These are phyloP conservation scores for Fusarium siculi DNA, from an alignment of 2,329 filamentous ascomycete species.

Conservation along the genomic window DNA sequence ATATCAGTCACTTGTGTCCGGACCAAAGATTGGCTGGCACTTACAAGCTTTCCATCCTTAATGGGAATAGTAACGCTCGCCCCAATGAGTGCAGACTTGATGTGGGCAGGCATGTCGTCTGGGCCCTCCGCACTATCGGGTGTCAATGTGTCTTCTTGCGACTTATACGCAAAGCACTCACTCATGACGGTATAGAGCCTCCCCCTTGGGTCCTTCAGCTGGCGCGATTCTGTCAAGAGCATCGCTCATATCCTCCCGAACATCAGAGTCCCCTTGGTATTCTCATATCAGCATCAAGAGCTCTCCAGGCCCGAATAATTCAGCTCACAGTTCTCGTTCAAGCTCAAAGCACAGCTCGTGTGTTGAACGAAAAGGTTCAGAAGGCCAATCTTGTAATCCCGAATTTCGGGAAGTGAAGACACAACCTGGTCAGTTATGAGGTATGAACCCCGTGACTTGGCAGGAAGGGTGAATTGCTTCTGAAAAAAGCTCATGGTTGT, in stretches of 20 bases:
- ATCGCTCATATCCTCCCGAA: conserved; percentile 93
- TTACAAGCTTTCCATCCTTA: conserved; percentile 79
- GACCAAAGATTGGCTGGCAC: conserved; percentile 38
- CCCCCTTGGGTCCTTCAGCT: conserved; percentile 75
- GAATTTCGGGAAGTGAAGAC: conserved; percentile 80
- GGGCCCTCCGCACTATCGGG: conserved; percentile 75
- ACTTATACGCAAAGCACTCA: conserved; percentile 35
- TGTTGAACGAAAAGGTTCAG: conserved; percentile 95
- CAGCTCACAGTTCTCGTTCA: conserved; percentile 87
- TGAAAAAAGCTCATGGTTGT: conserved; percentile 79
- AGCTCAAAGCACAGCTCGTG: conserved; percentile 86
- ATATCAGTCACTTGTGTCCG: conserved; percentile 4
- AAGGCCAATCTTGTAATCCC: conserved; percentile 83
- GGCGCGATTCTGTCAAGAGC: conserved; percentile 91
- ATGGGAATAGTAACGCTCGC: conserved; percentile 93
- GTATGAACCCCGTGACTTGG: conserved; percentile 84
- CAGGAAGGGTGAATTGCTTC: conserved; percentile 83
- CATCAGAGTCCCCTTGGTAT: conserved; percentile 72
- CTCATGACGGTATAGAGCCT: conserved; percentile 81
- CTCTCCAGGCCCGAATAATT: background rate
- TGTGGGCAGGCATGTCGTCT: conserved; percentile 98
- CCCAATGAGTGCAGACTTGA: conserved; percentile 90
- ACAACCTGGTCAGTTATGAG: conserved; percentile 84
- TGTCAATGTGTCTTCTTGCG: background rate
- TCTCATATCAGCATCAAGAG: conserved; percentile 51